These are phyloP conservation scores for Podospora fimiseda DNA, from an alignment of 495 filamentous ascomycete species.

Conservation along the genomic window DNA sequence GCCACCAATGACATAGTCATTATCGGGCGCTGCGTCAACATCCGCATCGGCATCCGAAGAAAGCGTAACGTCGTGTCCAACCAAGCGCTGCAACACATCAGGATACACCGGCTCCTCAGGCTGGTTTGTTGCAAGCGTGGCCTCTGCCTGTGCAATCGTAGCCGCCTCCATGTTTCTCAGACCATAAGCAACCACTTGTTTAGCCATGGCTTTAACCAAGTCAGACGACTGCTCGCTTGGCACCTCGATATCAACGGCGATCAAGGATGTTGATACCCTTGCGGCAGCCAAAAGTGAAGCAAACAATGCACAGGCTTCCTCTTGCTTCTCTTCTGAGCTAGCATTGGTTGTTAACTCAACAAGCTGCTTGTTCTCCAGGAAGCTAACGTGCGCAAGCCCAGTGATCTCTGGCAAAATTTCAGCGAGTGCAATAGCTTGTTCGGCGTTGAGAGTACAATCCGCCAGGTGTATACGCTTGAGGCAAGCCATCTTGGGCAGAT, in stretches of 20 bases:
- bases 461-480: slow-evolving; percentile 82
- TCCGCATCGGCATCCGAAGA: slow-evolving; percentile 51
- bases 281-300: slow-evolving; percentile 87
- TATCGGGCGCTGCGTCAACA: slow-evolving; percentile 70
- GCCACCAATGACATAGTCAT: slow-evolving; percentile 92
- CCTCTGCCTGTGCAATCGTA: slow-evolving; percentile 8
- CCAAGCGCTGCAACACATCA: slow-evolving; percentile 49
- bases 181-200: slow-evolving; percentile 88
- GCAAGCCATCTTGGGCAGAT: slow-evolving; percentile 71
- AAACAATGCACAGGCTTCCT: slow-evolving; percentile 91
- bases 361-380: slow-evolving; percentile 76
- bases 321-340: slow-evolving; percentile 65
- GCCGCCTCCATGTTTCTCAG: slow-evolving; percentile 74
- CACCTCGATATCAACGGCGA: slow-evolving; percentile 88
- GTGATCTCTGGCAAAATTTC: slow-evolving; percentile 83
- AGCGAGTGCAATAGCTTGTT: slow-evolving; percentile 81
- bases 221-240: slow-evolving; percentile 72
- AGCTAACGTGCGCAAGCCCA: slow-evolving; percentile 78
- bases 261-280: slow-evolving; percentile 72
- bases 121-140: slow-evolving; percentile 3
- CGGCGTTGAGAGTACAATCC: slow-evolving; percentile 78
- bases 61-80: slow-evolving; percentile 58
- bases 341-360: slow-evolving; percentile 54
- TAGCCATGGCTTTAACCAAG: slow-evolving; percentile 85
- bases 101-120: slow-evolving; percentile 43